phyloP scores from a whole-genome alignment of 331 rosid species.

The Quercus phellos region DNA sequence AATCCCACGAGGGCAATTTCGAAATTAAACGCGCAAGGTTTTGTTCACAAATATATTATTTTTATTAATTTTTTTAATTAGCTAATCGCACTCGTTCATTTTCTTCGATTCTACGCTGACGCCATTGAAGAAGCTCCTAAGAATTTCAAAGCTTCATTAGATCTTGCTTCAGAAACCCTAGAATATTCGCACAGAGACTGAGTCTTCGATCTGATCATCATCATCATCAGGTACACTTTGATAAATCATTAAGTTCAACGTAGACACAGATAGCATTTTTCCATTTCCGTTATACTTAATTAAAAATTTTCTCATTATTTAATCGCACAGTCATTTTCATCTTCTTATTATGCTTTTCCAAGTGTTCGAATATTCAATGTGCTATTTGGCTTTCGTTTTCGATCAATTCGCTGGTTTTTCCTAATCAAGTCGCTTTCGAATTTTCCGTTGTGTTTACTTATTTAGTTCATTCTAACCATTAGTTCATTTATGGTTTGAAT shows the following conservation, averaged over 20 bases:
- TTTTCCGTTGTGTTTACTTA: neutral
- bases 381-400: neutral
- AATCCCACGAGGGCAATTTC: constrained; percentile 13
- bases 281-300: neutral
- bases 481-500: too few relatives aligned
- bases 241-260: constrained; percentile 8
- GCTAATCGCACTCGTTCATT: constrained; percentile 18
- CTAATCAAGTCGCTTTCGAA: neutral
- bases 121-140: constrained; percentile 51
- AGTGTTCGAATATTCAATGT: neutral
- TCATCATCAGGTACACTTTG: constrained; percentile 20
- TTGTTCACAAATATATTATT: constrained; percentile 10
- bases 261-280: neutral
- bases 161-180: constrained; percentile 57
- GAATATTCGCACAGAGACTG: constrained; percentile 8
- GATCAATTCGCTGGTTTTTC: neutral
- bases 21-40: constrained; percentile 27
- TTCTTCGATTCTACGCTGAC: constrained; percentile 30
- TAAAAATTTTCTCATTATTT: neutral
- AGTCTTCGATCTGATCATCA: constrained; percentile 27
- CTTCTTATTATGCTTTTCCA: neutral
- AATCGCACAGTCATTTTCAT: neutral
- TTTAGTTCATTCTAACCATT: neutral
- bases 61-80: neutral
- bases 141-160: constrained; percentile 38